Evolutionary conservation across 306 rosid species (phyloP), one percentile per base, ranked within the genome.

Genomic region (Nissolia schottii): DNA sequence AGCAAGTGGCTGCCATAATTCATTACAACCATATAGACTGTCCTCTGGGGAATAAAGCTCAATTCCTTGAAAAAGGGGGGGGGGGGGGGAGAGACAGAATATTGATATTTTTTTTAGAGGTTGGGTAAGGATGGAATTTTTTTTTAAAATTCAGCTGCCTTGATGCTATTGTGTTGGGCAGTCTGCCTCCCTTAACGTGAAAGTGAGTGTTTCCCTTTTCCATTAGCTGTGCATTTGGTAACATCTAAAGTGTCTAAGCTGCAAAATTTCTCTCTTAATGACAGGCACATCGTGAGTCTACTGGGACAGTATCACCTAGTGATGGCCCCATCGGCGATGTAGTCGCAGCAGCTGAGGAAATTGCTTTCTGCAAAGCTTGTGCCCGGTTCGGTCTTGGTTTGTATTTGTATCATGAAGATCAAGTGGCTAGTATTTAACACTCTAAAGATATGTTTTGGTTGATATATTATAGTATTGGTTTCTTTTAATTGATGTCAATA

Each of bases 351-450:
- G 99, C 99, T 0, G 97, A 94, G 93, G 96, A 94, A 77, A 83
- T 89, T 32, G 99, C 99, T 64, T 94, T 94, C 72, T 91, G 97
- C 87, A 91, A 83, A 67, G 97, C 99, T 49, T 94, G 99, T 66
- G 97, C 99, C 31, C 91, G 99, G 64, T 91, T 94, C 79, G 99
- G 99, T 74, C 99, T 94, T 4, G 99, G 99, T 72, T 79, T 94
- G 85, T 91, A 94, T 55, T 85, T 94, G 83, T 91, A 87, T 64
- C 99, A 94, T 64, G 91, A 89, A 78, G 96, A 86, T 43, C 85
- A 81, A 80, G 61, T 48, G 71, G 34, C 74, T 20, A 49, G 61
- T 25, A 31, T 41, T 53, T 67, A 64, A 70, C 64, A 67, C n/a
- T 68, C 53, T 1, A 54, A 74, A 75, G 4, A 63, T 48, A 62